These are phyloP conservation scores for Colletotrichum sp. DNA, from an alignment of 2,329 filamentous ascomycete species.

Conservation along the genomic window DNA sequence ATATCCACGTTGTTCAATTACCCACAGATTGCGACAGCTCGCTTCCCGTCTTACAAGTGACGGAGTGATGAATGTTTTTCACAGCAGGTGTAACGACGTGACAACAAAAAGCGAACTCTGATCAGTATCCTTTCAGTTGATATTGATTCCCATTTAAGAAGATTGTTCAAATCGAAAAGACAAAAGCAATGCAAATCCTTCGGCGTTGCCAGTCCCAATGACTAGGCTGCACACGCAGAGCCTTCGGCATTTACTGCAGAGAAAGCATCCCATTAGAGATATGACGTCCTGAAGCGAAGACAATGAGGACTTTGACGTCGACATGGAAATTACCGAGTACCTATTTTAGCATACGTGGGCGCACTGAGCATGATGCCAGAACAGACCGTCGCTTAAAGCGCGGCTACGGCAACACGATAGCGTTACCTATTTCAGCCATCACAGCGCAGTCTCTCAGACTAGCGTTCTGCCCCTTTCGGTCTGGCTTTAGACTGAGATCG, in stretches of 20 bases:
- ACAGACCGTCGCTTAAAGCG: background rate
- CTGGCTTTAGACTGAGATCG: background rate
- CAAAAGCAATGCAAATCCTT: background rate
- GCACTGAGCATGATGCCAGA: background rate
- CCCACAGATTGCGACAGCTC: background rate
- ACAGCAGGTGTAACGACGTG: background rate
- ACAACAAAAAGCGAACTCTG: background rate
- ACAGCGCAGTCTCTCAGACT: background rate
- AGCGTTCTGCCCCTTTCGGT: background rate
- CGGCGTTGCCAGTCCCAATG: background rate
- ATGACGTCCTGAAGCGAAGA: background rate
- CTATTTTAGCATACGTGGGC: background rate
- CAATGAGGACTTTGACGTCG: background rate
- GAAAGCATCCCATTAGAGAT: background rate
- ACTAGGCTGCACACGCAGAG: background rate
- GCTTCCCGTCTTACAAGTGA: background rate
- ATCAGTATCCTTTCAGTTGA: background rate
- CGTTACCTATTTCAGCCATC: background rate
- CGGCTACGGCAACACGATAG: background rate
- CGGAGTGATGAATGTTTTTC: background rate
- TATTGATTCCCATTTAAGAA: fast-evolving
- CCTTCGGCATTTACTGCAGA: no score
- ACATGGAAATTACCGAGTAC: background rate
- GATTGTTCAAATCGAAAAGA: background rate
- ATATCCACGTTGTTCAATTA: background rate